A percentile compares a stretch with the other conserved stretches of the same genome.
Conservation (phyloP, 1,139 yeast species). For the Ogataea hybrid region DNA sequence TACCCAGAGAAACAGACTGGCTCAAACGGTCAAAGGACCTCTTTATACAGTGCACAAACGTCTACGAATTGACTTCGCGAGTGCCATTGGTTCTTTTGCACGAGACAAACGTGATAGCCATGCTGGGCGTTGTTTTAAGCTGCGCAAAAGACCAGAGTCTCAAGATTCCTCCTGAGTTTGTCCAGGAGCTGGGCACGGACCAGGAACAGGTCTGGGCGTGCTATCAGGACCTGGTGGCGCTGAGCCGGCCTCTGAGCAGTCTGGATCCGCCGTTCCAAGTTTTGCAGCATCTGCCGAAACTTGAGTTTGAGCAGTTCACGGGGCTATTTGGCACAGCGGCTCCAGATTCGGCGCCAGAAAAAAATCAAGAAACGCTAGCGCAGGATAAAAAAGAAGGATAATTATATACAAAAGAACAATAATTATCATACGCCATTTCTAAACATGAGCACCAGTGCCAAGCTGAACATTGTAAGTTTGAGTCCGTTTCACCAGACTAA, state of each 20-base stretch:
- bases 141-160: conserved; percentile 18
- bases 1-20: conserved; percentile 20
- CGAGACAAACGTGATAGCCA: conserved; percentile 23
- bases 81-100: conserved; percentile 28
- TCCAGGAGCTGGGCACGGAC: conserved; percentile 17
- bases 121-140: conserved; percentile 25
- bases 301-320: conserved; percentile 14
- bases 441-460: conserved; percentile 19
- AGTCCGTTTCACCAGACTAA: not conserved
- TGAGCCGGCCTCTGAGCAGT: conserved; percentile 17
- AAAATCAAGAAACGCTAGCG: conserved; percentile 2
- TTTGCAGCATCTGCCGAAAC: conserved; percentile 21
- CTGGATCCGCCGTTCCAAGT: conserved; percentile 25
- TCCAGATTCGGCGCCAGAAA: conserved; percentile 4
- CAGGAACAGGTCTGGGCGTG: conserved; percentile 24
- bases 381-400: conserved; percentile 4
- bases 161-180: conserved; percentile 18
- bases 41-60: conserved; percentile 26
- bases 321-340: conserved; percentile 8
- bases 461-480: conserved; percentile 18
- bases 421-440: not conserved
- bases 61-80: conserved; percentile 28
- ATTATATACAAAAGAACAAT: conserved; percentile 2
- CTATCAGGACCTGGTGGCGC: conserved; percentile 20
- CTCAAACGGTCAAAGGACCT: conserved; percentile 17